phyloP scores from a whole-genome alignment of 495 filamentous ascomycete species.

The Penicillium atrosanguineum region DNA sequence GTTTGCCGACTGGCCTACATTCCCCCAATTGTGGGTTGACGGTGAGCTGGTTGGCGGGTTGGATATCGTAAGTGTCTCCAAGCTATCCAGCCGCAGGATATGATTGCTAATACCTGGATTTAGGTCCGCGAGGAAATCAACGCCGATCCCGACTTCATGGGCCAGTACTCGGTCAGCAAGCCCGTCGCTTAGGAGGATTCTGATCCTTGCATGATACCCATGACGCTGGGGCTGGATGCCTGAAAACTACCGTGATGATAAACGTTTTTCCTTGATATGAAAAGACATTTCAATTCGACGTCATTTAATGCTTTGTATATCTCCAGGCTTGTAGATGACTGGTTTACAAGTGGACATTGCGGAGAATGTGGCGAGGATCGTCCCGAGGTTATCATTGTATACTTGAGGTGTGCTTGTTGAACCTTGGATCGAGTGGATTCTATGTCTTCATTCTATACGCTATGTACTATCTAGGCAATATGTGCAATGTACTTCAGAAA shows the following conservation, averaged over 20 bases:
- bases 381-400: not conserved
- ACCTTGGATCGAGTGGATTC: not conserved
- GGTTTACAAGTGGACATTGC: not conserved
- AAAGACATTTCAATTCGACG: conserved; percentile 6
- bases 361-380: not conserved
- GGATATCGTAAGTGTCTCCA: conserved; percentile 76
- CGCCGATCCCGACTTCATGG: conserved; percentile 75
- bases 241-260: conserved; percentile 22
- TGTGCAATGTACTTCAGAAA: not conserved
- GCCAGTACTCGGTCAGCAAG: conserved; percentile 55
- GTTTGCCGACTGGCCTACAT: conserved; percentile 96
- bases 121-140: conserved; percentile 75
- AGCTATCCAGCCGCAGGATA: not conserved
- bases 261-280: conserved; percentile 18
- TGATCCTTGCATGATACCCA: conserved; percentile 25
- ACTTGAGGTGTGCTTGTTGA: not conserved
- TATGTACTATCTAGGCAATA: not conserved
- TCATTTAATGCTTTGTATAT: not conserved
- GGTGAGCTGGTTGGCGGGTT: conserved; percentile 88
- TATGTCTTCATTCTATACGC: not conserved
- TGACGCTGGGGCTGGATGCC: conserved; percentile 13
- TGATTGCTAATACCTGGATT: conserved; percentile 28
- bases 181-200: conserved; percentile 12
- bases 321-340: not conserved
- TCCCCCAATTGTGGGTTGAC: conserved; percentile 81